Evolutionary conservation across 768 basidiomycete genomes (phyloP), one percentile per base, ranked within the genome.

Genomic region (Tulasnella sp.): DNA sequence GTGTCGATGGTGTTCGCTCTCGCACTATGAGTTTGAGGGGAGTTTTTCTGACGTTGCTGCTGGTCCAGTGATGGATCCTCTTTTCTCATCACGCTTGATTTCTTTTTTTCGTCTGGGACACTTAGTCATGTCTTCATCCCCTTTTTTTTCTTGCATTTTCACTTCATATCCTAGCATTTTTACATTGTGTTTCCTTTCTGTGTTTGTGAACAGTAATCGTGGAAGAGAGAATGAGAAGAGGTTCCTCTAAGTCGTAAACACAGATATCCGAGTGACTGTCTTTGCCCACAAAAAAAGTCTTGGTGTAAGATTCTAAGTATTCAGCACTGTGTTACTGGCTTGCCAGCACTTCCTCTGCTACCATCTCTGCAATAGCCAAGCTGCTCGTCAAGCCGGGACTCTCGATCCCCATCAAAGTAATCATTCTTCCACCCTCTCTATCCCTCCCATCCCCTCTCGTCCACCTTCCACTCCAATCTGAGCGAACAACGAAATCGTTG

Each of bases 301-400:
- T 5, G 61, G 13, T 20, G 7, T 32, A 16, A 51, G 61, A 32
- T 67, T 67, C 61, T 16, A 67, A 42, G 26, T 2, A 3, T 46
- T 18, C 6, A 35, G 2, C 4, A 15, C 26, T 16, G 29, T 7
- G 6, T 20, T 39, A 72, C 16, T 46, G 32, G 44, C 40, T 32
- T 37, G 51, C 16, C 77, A 77, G 35, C 29, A 77, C 77, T 70
- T 81, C 78, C 73, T 91, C 89, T 10, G 91, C 91, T 0, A 98
- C 91, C 82, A 88, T 84, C 84, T 97, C 93, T 2, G 93, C 97
- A 46, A 97, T 92, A 4, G 93, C 95, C 80, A 99, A 88, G 81
- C 89, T 89, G 13, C 92, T 89, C 5, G 97, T 99, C 82, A 99
- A 84, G 0, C 97, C 97, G 0, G 97, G 97, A 80, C 92, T 94